phyloP scores from a whole-genome alignment of 2,329 filamentous ascomycete genomes.

The Penicillium sp. region DNA sequence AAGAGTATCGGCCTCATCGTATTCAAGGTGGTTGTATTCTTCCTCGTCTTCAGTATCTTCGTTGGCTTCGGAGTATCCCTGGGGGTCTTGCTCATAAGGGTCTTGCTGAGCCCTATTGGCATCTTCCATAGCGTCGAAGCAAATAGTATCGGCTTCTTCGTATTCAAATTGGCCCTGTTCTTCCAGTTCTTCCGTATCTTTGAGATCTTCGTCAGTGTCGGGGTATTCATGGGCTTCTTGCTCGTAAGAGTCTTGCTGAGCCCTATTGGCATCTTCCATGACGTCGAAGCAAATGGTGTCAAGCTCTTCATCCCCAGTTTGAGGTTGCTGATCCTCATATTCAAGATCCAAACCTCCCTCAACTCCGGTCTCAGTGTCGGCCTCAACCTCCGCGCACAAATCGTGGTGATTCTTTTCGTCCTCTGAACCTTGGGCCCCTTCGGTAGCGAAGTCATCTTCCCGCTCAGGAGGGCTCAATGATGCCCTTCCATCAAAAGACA shows the following conservation, averaged over 20 bases:
- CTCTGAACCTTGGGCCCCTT: background rate
- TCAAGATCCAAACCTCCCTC: background rate
- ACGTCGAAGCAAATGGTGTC: slow-evolving; percentile 6
- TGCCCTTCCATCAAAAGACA: slow-evolving; percentile 12
- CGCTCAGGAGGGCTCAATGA: slow-evolving; percentile 9
- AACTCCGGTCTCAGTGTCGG: background rate
- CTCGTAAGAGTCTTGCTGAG: background rate
- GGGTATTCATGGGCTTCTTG: background rate
- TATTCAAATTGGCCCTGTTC: background rate
- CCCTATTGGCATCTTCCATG: slow-evolving; percentile 4
- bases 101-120: background rate
- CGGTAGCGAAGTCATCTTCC: background rate
- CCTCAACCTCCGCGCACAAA: background rate
- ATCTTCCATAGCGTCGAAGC: slow-evolving; percentile 7
- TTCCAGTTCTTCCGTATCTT: background rate
- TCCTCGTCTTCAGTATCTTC: background rate
- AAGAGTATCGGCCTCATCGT: slow-evolving; percentile 14
- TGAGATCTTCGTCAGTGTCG: background rate
- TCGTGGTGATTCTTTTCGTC: background rate
- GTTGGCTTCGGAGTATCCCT: background rate
- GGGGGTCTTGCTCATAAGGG: background rate
- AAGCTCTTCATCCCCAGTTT: slow-evolving; percentile 14
- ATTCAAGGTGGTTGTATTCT: background rate
- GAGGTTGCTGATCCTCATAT: slow-evolving; percentile 6
- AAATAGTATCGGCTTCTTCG: slow-evolving; percentile 14